Conservation (phyloP, 169 alveolate genomes). For the Eimeria acervulina region DNA sequence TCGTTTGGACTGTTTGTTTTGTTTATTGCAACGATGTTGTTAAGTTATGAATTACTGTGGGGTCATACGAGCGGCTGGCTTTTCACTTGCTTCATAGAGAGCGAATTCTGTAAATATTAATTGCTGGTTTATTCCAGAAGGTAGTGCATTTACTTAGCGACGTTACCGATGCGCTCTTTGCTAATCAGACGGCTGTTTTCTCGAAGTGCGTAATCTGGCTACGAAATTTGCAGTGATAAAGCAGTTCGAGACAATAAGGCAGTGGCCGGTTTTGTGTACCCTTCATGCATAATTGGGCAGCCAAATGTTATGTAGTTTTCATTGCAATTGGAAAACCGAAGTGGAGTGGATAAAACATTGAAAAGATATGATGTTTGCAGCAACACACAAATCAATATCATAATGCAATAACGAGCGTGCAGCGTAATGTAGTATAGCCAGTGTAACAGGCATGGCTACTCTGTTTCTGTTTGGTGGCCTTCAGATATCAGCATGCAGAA, state of each 20-base stretch:
- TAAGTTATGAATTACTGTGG: background rate
- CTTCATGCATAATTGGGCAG: background rate
- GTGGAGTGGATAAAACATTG: background rate
- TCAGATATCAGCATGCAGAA: constrained; percentile 92
- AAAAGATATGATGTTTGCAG: background rate
- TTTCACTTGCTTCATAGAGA: background rate
- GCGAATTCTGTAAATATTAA: background rate
- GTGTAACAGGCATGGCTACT: too few relatives aligned
- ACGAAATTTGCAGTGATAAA: background rate
- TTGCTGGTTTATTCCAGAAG: background rate
- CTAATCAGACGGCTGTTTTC: background rate
- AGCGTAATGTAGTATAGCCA: background rate
- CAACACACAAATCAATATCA: background rate
- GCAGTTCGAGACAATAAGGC: background rate
- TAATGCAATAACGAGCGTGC: background rate
- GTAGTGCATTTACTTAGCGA: background rate
- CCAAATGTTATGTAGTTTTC: background rate
- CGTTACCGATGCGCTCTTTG: background rate
- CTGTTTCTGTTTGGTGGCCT: background rate
- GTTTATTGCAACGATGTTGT: background rate
- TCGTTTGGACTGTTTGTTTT: background rate
- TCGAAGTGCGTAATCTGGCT: background rate
- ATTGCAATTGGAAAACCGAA: background rate
- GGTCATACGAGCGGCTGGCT: background rate
- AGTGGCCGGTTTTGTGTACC: background rate